Conservation (phyloP, 306 rosid genomes). For the Ochetophila trinervis region DNA sequence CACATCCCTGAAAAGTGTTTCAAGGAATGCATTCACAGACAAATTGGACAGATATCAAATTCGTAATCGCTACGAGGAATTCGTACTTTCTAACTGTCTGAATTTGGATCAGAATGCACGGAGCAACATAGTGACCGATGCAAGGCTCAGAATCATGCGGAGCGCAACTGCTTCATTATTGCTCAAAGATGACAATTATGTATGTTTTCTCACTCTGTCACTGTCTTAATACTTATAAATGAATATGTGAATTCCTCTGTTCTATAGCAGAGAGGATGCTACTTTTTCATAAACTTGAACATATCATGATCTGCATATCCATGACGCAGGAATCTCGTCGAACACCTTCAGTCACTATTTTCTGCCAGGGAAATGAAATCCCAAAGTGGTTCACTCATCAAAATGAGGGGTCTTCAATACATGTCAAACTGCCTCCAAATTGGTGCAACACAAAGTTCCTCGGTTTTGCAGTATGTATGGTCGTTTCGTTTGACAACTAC, state of each 20-base stretch:
- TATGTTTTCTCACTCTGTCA: too few relatives aligned
- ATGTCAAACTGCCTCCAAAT: neutral
- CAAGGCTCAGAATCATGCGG: neutral
- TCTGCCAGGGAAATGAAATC: slow-evolving; percentile 16
- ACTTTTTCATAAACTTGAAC: too few relatives aligned
- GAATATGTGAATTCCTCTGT: too few relatives aligned
- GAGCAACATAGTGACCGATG: slow-evolving; percentile 8
- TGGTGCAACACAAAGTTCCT: slow-evolving; percentile 1
- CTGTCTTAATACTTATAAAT: too few relatives aligned
- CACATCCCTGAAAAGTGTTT: slow-evolving; percentile 13
- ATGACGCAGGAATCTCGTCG: neutral
- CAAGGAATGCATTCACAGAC: too few relatives aligned
- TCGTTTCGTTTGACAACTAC: neutral
- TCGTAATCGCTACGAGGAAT: neutral
- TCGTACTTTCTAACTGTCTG: neutral
- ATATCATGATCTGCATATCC: neutral
- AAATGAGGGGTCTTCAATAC: neutral
- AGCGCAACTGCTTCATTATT: too few relatives aligned
- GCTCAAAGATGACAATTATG: too few relatives aligned
- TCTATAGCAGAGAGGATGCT: too few relatives aligned
- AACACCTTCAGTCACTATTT: neutral
- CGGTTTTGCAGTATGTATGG: slow-evolving; percentile 7
- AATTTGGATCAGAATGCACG: neutral
- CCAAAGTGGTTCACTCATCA: slow-evolving; percentile 15
- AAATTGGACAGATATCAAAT: neutral